Conservation (phyloP, 108 stramenopile genomes). For the Nannochloropsis gaditana region DNA sequence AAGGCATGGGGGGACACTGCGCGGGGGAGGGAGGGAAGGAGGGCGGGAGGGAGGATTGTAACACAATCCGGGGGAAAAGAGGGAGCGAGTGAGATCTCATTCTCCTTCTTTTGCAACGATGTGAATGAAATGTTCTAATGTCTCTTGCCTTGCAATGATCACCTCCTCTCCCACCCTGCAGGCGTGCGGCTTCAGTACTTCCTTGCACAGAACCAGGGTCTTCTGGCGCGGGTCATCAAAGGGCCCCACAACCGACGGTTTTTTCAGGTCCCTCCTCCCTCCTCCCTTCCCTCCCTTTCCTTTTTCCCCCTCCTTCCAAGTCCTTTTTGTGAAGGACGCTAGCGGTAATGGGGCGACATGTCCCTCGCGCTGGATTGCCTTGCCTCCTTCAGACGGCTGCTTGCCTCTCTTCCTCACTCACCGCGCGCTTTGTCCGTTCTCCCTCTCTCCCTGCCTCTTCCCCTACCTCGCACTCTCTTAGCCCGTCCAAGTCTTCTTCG, state of each 20-base stretch:
- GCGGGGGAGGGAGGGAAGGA: neutral
- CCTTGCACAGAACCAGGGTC: neutral
- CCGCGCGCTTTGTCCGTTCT: neutral
- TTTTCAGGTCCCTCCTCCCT: neutral
- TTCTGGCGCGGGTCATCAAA: neutral
- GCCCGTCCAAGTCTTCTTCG: neutral
- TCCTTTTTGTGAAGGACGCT: too few relatives aligned
- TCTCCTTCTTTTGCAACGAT: too few relatives aligned
- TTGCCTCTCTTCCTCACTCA: neutral
- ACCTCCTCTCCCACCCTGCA: neutral
- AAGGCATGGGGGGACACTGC: neutral
- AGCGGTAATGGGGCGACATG: too few relatives aligned
- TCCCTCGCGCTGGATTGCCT: neutral
- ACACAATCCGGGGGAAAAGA: neutral
- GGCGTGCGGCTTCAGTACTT: neutral
- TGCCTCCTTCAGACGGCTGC: neutral
- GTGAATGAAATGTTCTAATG: neutral
- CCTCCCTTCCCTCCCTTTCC: slow-evolving; percentile 21
- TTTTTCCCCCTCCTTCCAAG: neutral
- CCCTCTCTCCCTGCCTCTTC: neutral
- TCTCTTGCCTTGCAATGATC: neutral
- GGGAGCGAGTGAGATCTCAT: too few relatives aligned
- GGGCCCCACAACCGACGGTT: neutral
- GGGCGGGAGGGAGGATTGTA: neutral
- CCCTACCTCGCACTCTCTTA: neutral